Percentiles rank a stretch among this genome's conserved stretches.
Evolutionary conservation across 129 eudicot species (phyloP).

Genomic region (Artemisia tridentata): DNA sequence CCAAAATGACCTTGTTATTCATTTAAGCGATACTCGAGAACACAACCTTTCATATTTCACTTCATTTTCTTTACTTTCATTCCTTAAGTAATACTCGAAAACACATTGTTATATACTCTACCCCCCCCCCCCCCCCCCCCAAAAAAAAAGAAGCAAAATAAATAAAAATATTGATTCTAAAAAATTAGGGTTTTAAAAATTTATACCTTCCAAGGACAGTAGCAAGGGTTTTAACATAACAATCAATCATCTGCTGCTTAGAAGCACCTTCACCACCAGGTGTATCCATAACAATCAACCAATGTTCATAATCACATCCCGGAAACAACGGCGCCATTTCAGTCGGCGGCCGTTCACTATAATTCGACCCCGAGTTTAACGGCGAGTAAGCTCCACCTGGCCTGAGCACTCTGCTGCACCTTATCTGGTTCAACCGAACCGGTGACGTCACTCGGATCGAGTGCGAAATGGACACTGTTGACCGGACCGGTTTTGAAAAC

Average conservation of each 20-base stretch:
- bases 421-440: constrained; percentile 43
- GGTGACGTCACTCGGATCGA: constrained; percentile 23
- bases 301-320: constrained; percentile 94
- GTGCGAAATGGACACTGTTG: constrained; percentile 41
- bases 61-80: too few species aligned
- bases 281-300: constrained; percentile 94
- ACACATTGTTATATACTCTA: too few species aligned
- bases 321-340: constrained; percentile 99
- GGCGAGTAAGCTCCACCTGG: constrained; percentile 91
- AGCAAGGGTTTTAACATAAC: constrained; percentile 81
- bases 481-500: constrained; percentile 40
- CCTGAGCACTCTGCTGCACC: constrained; percentile 73
- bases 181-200: too few species aligned
- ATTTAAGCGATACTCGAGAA: too few species aligned
- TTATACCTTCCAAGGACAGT: constrained; percentile 77
- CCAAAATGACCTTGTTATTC: too few species aligned
- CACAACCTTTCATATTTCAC: too few species aligned
- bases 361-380: constrained; percentile 73
- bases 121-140: too few species aligned
- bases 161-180: too few species aligned
- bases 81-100: too few species aligned
- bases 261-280: constrained; percentile 95
- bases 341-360: constrained; percentile 91
- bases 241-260: constrained; percentile 90
- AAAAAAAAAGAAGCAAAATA: too few species aligned